phyloP scores from a whole-genome alignment of 2,329 filamentous ascomycete species.

The Hypoxylon sp. region DNA sequence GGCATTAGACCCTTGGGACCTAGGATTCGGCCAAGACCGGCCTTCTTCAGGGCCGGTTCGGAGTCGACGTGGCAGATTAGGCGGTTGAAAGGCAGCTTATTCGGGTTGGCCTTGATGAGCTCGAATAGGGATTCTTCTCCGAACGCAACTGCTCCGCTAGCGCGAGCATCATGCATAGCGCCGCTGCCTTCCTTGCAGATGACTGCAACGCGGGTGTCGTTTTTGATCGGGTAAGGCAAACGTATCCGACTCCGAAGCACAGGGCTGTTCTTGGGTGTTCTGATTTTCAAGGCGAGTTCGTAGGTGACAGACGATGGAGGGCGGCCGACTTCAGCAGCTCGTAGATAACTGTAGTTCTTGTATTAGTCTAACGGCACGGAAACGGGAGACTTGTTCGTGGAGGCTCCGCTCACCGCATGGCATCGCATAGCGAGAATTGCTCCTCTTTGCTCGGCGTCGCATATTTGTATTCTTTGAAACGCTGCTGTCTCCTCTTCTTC shows the following conservation, averaged over 20 bases:
- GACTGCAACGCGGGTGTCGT: slow-evolving; percentile 88
- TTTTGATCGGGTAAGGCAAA: slow-evolving; percentile 90
- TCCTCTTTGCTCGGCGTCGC: slow-evolving; percentile 73
- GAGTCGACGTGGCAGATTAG: slow-evolving; percentile 87
- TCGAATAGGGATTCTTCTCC: slow-evolving; percentile 91
- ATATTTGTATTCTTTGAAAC: slow-evolving; percentile 73
- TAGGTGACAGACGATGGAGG: slow-evolving; percentile 83
- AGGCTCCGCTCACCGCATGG: slow-evolving; percentile 77
- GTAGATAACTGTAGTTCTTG: slow-evolving; percentile 77
- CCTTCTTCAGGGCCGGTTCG: slow-evolving; percentile 82
- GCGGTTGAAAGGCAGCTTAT: slow-evolving; percentile 87
- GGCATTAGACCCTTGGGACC: slow-evolving; percentile 96
- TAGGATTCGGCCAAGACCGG: slow-evolving; percentile 81
- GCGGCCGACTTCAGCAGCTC: slow-evolving; percentile 90
- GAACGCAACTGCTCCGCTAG: slow-evolving; percentile 83
- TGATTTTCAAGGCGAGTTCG: slow-evolving; percentile 85
- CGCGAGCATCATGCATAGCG: slow-evolving; percentile 77
- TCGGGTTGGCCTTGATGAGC: slow-evolving; percentile 73
- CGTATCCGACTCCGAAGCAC: slow-evolving; percentile 88
- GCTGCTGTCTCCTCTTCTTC: slow-evolving; percentile 73
- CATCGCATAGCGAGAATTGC: slow-evolving; percentile 88
- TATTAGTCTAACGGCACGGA: slow-evolving; percentile 31
- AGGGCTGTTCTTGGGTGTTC: slow-evolving; percentile 86
- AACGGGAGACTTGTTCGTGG: slow-evolving; percentile 12
- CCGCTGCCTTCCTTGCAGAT: slow-evolving; percentile 87